These are phyloP conservation scores for Bryopsis sp. DNA, from an alignment of 139 green algal species.

Conservation along the genomic window DNA sequence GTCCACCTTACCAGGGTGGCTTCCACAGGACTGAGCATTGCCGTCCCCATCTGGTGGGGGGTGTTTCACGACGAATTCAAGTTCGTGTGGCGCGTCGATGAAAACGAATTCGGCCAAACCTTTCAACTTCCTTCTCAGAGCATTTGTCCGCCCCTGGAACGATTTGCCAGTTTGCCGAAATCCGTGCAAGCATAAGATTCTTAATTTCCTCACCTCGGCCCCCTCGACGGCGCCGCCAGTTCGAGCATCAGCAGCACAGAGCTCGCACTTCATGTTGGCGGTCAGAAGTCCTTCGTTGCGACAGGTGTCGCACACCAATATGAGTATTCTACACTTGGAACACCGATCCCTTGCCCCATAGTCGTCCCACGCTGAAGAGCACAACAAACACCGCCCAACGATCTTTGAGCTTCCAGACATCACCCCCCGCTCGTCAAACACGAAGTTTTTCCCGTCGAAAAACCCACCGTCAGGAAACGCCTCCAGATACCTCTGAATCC, in stretches of 20 bases:
- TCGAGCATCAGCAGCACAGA: not conserved
- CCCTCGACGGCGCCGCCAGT: not conserved
- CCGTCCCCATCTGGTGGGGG: not conserved
- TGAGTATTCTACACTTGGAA: conserved; percentile 45
- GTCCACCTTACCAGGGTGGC: not conserved
- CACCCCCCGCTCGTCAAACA: conserved; percentile 25
- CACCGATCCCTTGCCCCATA: conserved; percentile 42
- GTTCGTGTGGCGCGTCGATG: conserved; percentile 68
- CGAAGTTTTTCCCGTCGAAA: conserved; percentile 74
- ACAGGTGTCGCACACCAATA: conserved; percentile 45
- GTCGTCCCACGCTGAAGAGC: conserved; percentile 37
- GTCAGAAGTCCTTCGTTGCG: not conserved
- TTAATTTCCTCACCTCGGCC: conserved; percentile 30
- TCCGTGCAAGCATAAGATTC: conserved; percentile 79
- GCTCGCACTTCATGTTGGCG: not conserved
- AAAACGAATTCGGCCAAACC: conserved; percentile 62
- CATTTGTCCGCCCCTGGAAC: conserved; percentile 54
- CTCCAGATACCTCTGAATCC: conserved; percentile 75
- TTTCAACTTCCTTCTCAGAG: conserved; percentile 47
- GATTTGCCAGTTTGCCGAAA: conserved; percentile 68
- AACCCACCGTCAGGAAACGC: conserved; percentile 54
- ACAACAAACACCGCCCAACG: conserved; percentile 46
- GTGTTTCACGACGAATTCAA: conserved; percentile 24
- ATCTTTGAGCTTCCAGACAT: not conserved
- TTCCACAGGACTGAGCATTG: not conserved